Evolutionary conservation across 768 basidiomycete species (phyloP).

Genomic region (Tylopilus plumbeoviolaceoides): DNA sequence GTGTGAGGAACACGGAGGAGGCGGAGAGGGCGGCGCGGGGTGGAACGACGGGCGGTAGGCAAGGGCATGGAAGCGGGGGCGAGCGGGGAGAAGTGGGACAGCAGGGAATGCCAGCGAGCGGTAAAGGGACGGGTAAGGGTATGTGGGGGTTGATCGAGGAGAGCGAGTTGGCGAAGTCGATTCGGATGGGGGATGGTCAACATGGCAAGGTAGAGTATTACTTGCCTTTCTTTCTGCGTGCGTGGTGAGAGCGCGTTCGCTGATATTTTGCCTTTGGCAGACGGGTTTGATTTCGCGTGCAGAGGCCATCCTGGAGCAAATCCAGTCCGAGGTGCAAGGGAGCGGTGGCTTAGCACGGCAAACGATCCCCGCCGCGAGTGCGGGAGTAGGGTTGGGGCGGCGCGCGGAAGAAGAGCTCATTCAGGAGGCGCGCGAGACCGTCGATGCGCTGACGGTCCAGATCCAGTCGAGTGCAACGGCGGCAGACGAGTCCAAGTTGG

Average conservation of each 20-base stretch:
- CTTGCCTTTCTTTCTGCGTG: neutral
- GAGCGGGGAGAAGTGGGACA: constrained; percentile 15
- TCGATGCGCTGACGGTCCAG: constrained; percentile 46
- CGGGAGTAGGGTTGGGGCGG: neutral
- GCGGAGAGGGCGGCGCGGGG: constrained; percentile 45
- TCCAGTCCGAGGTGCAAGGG: constrained; percentile 24
- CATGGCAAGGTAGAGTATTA: constrained; percentile 41
- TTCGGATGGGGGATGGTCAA: constrained; percentile 43
- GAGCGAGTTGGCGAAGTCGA: constrained; percentile 72
- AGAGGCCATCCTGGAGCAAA: constrained; percentile 36
- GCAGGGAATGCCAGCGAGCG: constrained; percentile 32
- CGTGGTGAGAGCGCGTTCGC: neutral
- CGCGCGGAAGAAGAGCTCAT: constrained; percentile 36
- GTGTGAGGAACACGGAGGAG: constrained; percentile 91
- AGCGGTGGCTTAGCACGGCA: constrained; percentile 1
- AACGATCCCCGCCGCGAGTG: neutral
- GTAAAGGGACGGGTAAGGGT: constrained; percentile 59
- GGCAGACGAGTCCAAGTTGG: constrained; percentile 54
- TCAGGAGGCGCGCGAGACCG: constrained; percentile 47
- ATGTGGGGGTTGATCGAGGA: constrained; percentile 87
- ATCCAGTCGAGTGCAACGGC: constrained; percentile 45
- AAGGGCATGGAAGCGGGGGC: neutral
- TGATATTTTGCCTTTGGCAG: constrained; percentile 2
- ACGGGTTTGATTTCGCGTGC: constrained; percentile 32
- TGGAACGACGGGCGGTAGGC: neutral